Base-by-base conservation (phyloP, 352 stramenopile genomes). In the Globisporangium lucens region DNA sequence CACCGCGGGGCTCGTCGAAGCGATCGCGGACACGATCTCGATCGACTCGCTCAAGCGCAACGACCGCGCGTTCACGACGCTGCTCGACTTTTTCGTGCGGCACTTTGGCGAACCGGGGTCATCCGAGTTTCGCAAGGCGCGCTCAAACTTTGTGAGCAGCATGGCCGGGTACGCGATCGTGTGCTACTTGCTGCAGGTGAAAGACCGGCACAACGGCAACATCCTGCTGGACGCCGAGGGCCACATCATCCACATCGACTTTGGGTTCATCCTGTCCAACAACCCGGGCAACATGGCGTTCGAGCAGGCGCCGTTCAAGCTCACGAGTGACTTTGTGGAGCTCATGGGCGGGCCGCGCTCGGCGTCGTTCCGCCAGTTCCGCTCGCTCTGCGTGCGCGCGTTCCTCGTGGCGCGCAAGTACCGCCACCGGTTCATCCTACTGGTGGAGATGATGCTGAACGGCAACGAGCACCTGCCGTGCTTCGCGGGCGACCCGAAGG, bases 131-230 rank as follows among this genome's bases (percentile, higher is more conserved):
- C 76, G 81, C 56, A 72, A 90, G 0, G 89, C 93, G 13, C 83
- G 94, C 56, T 82, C 89, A 17, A 97, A 92, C 66, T 98, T 97
- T 67, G 77, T 97, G 63, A 79, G 89, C 59, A 91, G 76, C 43
- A 89, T 97, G 69, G 90, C 89, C 8, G 85, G 83, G 4, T 97
- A 97, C 77, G 97, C 95, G 61, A 96, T 99, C 55, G 83, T 99
- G 57, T 98, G 91, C 73, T 99, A 98, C 75, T 68, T 99, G 27
- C 85, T 99, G 56, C 95, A 99, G 83, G 89, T 99, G 70, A 99
- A 99, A 80, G 97, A 99, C 72, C 82, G 97, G 15, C 97, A 99
- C 80, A 99, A 99, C 75, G 97, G 97, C 61, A 99, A 99, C 74
- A 97, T 99, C 70, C 71, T 99, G 53, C 70, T 99, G 2, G 93